phyloP scores from a whole-genome alignment of 768 basidiomycete species.

The Holtermanniella nyarrowii region DNA sequence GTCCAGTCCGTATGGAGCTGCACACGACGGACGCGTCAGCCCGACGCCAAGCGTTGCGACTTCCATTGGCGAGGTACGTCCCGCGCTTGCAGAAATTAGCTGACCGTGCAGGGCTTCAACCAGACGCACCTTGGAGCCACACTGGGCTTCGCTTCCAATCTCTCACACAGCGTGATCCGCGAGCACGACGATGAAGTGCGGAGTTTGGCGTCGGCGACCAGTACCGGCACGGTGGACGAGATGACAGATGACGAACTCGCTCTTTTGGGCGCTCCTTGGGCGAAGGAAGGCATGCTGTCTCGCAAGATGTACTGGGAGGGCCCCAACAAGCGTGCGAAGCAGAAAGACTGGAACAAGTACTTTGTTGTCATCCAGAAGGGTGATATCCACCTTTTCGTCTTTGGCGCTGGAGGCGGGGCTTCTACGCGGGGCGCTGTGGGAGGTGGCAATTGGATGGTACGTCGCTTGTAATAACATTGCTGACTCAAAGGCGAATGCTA shows the following conservation, averaged over 20 bases:
- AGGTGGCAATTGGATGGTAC: conserved; percentile 96
- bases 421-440: conserved; percentile 57
- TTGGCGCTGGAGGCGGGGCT: conserved; percentile 54
- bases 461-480: conserved; percentile 5
- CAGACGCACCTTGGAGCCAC: conserved; percentile 66
- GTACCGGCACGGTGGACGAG: conserved; percentile 52
- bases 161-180: conserved; percentile 90
- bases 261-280: conserved; percentile 92
- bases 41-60: conserved; percentile 91
- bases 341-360: conserved; percentile 84
- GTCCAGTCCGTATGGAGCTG: conserved; percentile 58
- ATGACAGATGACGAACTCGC: conserved; percentile 94
- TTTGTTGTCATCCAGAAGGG: conserved; percentile 95
- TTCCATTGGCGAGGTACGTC: conserved; percentile 59
- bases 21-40: conserved; percentile 83
- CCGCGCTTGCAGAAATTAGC: conserved; percentile 1
- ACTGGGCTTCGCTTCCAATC: conserved; percentile 91
- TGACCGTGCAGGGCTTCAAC: conserved; percentile 26
- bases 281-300: conserved; percentile 92
- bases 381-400: conserved; percentile 89
- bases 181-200: conserved; percentile 76
- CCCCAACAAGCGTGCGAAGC: conserved; percentile 68
- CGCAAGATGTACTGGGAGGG: conserved; percentile 92
- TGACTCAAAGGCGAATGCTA: conserved; percentile 64
- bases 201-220: conserved; percentile 54